Percentiles rank a stretch among this genome's conserved stretches.
phyloP scores from a whole-genome alignment of 2,329 filamentous ascomycete species.

The Knufia petricola region DNA sequence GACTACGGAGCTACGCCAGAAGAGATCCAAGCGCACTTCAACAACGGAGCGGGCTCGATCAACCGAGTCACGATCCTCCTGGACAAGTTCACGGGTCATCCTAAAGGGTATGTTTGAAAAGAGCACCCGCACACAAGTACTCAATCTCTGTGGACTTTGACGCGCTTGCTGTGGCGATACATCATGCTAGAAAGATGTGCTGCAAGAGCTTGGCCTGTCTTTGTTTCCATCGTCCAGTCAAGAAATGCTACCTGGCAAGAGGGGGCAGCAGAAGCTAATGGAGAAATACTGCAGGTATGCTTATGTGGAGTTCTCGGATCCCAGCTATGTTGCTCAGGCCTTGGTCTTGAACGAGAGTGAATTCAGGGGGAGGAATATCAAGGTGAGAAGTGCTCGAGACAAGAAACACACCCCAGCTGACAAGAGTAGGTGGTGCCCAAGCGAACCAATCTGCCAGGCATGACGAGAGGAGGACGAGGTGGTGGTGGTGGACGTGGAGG shows the following conservation, averaged over 20 bases:
- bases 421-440: constrained; percentile 65
- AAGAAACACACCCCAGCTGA: constrained; percentile 15
- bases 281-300: constrained; percentile 61
- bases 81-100: constrained; percentile 97
- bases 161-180: constrained; percentile 9
- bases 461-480: constrained; percentile 63
- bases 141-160: constrained; percentile 7
- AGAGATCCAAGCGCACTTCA: constrained; percentile 97
- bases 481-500: constrained; percentile 46
- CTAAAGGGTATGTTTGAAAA: constrained; percentile 71
- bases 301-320: constrained; percentile 96
- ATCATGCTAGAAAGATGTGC: constrained; percentile 15
- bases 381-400: constrained; percentile 49
- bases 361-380: constrained; percentile 89
- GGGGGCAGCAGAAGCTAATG: constrained; percentile 29
- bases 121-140: constrained; percentile 21
- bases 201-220: constrained; percentile 21
- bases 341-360: constrained; percentile 93
- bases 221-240: constrained; percentile 14
- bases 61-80: constrained; percentile 95
- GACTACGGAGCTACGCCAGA: constrained; percentile 96
- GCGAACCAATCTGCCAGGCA: constrained; percentile 90
- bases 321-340: constrained; percentile 82
- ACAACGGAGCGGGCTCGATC: constrained; percentile 82
- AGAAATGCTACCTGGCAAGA: constrained; percentile 51